Evolutionary conservation across 208 protist genomes (phyloP), one percentile per base, ranked within the genome.

Genomic region (Trypanosoma grayi): DNA sequence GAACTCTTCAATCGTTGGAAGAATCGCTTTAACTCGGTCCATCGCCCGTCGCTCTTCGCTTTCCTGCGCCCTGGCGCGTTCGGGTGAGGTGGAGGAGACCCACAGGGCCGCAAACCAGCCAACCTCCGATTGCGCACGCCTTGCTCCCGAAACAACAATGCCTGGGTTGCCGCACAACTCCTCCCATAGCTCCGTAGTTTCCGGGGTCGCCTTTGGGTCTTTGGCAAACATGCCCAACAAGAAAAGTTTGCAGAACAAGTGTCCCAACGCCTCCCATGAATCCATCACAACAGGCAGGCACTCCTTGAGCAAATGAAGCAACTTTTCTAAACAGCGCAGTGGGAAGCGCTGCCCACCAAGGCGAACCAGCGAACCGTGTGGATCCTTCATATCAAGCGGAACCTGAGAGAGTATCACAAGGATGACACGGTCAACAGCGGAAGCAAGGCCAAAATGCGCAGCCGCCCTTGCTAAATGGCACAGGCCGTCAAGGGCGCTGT

Each of bases 71-170:
- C 51, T 66, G 7, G 31, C 7, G 18, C 64, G 44, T 18, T 72
- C 65, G 14, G 47, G 47, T 5, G 55, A 51, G 36, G 20, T 41
- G 13, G 45, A 45, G 14, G 34, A 45, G 25, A 67, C 63, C 53
- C 79, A 87, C 18, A 87, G 30, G 20, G 80, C 75, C 1, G 84
- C 76, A 52, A 91, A 63, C 80, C 76, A 91, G 13, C 73, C 73
- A 45, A 60, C 48, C 22, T 78, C 68, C 2, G 66, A 53, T 16
- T 30, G 18, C 24, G 45, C 31, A 51, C 28, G 31, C n/a, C 37
- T 60, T 4, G 20, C 28, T 20, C 37, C 65, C 25, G 37, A 55
- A 2, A 47, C 60, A 30, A 65, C 66, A 52, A 74, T 68, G 6
- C 80, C 60, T 11, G 75, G 72, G 54, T 83, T 65, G 22, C 50